Evolutionary conservation across 2,329 filamentous ascomycete genomes (phyloP).

Genomic region (Hyphodiscus sp.): DNA sequence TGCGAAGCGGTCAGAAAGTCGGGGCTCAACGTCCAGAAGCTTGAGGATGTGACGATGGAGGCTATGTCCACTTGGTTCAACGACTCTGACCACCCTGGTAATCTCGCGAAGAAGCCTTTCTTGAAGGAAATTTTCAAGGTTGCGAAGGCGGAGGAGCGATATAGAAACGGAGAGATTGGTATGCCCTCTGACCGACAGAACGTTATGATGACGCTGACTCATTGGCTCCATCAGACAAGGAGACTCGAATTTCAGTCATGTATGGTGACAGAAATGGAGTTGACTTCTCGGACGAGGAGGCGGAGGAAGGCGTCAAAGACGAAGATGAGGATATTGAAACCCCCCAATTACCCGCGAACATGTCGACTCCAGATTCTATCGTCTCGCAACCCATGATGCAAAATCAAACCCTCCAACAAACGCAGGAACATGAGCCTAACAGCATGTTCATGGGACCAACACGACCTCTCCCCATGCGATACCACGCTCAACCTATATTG

Average conservation of each 20-base stretch:
- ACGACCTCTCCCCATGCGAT: constrained; percentile 9
- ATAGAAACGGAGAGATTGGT: constrained; percentile 52
- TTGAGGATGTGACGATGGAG: constrained; percentile 53
- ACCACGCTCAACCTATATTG: constrained; percentile 7
- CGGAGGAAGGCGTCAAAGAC: constrained; percentile 12
- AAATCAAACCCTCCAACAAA: constrained; percentile 9
- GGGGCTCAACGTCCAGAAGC: constrained; percentile 39
- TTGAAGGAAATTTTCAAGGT: constrained; percentile 57
- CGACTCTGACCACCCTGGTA: constrained; percentile 47
- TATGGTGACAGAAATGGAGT: constrained; percentile 13
- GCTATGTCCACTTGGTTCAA: constrained; percentile 52
- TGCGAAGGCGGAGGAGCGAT: constrained; percentile 50
- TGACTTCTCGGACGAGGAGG: constrained; percentile 18
- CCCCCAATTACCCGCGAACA: not conserved
- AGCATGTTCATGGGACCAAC: constrained; percentile 2
- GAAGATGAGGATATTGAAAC: constrained; percentile 20
- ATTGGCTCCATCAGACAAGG: constrained; percentile 11
- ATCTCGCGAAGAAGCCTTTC: constrained; percentile 47
- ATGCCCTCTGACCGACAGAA: constrained; percentile 14
- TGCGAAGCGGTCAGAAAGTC: constrained; percentile 44
- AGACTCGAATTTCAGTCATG: constrained; percentile 16
- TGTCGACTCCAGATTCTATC: constrained; percentile 17
- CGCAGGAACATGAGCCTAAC: constrained; percentile 9
- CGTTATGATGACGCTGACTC: not conserved
- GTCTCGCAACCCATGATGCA: constrained; percentile 15